Conservation (phyloP, 2,329 filamentous ascomycete species). For the Ophiostoma perfectum region DNA sequence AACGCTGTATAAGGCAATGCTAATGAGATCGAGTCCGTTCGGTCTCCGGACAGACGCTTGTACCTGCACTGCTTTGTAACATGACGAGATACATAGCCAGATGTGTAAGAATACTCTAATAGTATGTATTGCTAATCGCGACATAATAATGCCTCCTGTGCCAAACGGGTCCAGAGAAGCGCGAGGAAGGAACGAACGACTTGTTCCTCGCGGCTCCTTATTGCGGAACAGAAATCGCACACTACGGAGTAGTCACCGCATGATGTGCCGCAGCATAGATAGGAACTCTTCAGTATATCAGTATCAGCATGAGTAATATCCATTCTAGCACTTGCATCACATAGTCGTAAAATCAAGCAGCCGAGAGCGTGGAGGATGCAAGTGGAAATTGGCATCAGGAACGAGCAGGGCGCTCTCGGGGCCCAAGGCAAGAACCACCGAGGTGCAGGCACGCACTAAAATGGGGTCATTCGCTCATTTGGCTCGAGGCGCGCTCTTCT, state of each 20-base stretch:
- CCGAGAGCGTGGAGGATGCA: background rate
- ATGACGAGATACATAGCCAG: background rate
- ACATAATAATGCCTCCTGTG: background rate
- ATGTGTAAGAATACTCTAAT: background rate
- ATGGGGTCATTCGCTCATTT: no score
- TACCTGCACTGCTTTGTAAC: background rate
- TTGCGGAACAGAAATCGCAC: background rate
- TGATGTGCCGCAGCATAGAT: no score
- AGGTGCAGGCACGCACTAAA: background rate
- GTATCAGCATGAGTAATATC: no score
- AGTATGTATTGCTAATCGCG: slow-evolving; percentile 8
- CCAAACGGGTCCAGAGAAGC: slow-evolving; percentile 1
- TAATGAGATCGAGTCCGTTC: background rate
- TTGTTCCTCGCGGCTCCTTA: background rate
- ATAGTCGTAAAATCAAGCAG: background rate
- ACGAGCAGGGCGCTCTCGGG: slow-evolving; percentile 7
- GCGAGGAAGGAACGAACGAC: background rate
- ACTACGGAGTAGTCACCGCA: background rate
- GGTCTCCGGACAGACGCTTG: background rate
- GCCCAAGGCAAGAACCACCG: slow-evolving; percentile 9
- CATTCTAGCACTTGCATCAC: no score
- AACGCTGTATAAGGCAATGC: slow-evolving; percentile 8
- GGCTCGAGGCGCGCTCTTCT: no score
- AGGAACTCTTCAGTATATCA: no score
- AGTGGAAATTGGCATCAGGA: background rate